Conservation (phyloP, 495 filamentous ascomycete genomes). For the Talaromyces adpressus region DNA sequence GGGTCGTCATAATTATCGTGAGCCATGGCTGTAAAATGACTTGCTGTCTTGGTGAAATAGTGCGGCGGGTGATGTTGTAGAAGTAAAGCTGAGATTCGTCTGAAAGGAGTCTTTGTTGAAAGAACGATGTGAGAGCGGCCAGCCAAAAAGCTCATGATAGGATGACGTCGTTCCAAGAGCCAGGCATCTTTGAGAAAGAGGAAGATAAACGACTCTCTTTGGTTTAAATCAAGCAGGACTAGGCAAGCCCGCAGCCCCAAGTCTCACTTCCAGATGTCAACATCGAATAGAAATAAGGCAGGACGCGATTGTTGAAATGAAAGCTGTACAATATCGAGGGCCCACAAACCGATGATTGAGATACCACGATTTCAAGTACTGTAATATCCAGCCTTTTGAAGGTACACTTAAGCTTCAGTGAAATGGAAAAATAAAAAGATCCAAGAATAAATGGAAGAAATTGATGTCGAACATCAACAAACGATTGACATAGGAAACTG, state of each 20-base stretch:
- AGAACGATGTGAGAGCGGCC: neutral
- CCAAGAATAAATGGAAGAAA: neutral
- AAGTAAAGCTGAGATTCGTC: neutral
- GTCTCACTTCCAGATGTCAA: neutral
- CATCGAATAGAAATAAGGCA: neutral
- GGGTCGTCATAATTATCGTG: conserved; percentile 15
- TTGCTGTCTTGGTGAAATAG: neutral
- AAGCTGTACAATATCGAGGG: neutral
- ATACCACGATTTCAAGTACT: too few species aligned
- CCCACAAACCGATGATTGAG: too few species aligned
- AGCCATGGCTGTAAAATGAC: conserved; percentile 10
- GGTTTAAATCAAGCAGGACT: neutral
- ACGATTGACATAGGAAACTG: neutral
- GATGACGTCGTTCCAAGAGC: neutral
- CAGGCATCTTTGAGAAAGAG: neutral
- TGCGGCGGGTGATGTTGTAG: neutral
- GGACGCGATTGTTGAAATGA: neutral
- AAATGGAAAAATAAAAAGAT: neutral
- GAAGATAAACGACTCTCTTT: neutral
- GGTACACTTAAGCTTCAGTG: too few species aligned
- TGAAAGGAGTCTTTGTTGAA: neutral
- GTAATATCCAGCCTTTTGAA: too few species aligned
- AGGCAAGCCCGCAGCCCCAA: neutral
- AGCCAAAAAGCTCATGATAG: neutral
- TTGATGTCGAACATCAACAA: neutral